Conservation (phyloP, 2,329 filamentous ascomycete genomes). For the Trichoderma sp. region DNA sequence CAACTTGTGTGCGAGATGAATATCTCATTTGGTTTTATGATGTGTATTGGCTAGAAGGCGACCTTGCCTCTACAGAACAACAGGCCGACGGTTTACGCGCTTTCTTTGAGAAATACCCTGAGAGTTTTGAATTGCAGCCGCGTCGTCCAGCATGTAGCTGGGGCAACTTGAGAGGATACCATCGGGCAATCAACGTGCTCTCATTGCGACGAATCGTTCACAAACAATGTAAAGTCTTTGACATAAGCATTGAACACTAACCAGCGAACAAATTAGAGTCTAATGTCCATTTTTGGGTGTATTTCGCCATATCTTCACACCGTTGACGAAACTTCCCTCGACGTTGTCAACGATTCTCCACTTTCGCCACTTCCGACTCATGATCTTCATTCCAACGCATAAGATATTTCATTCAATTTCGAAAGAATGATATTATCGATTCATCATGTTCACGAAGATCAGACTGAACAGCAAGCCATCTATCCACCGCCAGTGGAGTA, state of each 20-base stretch:
- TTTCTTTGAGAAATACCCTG: not conserved
- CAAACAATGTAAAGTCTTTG: too few relatives aligned
- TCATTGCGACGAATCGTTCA: too few relatives aligned
- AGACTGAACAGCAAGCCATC: not conserved
- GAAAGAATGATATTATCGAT: not conserved
- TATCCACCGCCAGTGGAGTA: not conserved
- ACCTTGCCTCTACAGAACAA: not conserved
- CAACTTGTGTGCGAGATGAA: too few relatives aligned
- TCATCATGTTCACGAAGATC: not conserved
- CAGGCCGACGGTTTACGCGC: not conserved
- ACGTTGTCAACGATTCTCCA: not conserved
- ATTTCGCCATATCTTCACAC: too few relatives aligned
- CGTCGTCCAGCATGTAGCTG: too few relatives aligned
- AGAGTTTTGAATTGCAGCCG: not conserved
- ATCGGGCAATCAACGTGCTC: too few relatives aligned
- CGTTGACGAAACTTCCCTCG: not conserved
- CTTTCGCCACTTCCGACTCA: not conserved
- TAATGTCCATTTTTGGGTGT: too few relatives aligned
- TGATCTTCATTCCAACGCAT: not conserved
- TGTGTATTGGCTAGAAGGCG: fast-evolving
- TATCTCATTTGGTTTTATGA: fast-evolving
- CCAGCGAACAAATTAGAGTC: too few relatives aligned
- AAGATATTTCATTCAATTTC: not conserved
- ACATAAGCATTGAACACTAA: too few relatives aligned
- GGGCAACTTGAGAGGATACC: too few relatives aligned